Evolutionary conservation across 2,329 filamentous ascomycete genomes (phyloP).

Genomic region (Grosmannia penicillata): DNA sequence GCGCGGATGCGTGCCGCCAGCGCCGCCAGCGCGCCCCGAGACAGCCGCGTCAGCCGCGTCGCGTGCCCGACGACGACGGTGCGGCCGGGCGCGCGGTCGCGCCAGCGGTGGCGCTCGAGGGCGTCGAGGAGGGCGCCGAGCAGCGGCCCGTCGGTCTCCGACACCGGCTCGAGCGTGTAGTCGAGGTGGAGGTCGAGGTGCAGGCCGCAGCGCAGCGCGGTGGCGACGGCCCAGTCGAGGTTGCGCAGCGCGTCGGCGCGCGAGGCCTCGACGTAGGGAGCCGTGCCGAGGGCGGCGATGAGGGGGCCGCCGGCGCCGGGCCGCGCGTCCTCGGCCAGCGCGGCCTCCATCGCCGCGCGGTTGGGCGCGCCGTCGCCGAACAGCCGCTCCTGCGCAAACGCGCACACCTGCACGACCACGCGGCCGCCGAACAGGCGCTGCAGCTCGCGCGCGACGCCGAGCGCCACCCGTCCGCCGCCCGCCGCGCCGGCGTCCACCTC

Average conservation of each 20-base stretch:
- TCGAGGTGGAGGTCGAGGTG: constrained; percentile 61
- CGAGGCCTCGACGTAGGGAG: constrained; percentile 52
- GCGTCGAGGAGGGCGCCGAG: constrained; percentile 33
- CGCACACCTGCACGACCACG: constrained; percentile 51
- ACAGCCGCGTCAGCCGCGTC: constrained; percentile 46
- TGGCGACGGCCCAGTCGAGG: constrained; percentile 45
- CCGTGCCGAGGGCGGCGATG: constrained; percentile 50
- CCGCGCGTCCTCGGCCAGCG: constrained; percentile 13
- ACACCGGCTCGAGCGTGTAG: constrained; percentile 43
- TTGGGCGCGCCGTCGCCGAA: constrained; percentile 38
- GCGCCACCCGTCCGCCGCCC: constrained; percentile 14
- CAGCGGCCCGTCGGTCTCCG: constrained; percentile 22
- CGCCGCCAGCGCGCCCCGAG: constrained; percentile 28
- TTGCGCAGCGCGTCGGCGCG: constrained; percentile 34
- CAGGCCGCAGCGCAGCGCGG: constrained; percentile 32
- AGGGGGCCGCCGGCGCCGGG: constrained; percentile 7
- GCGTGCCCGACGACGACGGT: constrained; percentile 53
- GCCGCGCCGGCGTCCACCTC: constrained; percentile 50
- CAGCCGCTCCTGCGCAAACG: constrained; percentile 56
- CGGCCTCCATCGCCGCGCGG: constrained; percentile 25
- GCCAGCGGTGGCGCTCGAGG: constrained; percentile 36
- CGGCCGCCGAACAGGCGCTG: constrained; percentile 35
- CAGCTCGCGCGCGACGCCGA: constrained; percentile 39
- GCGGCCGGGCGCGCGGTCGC: constrained; percentile 18
- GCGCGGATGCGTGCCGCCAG: constrained; percentile 32